These are phyloP conservation scores for Tolypocladium pustulatum DNA, from an alignment of 2,329 filamentous ascomycete species.

Conservation along the genomic window DNA sequence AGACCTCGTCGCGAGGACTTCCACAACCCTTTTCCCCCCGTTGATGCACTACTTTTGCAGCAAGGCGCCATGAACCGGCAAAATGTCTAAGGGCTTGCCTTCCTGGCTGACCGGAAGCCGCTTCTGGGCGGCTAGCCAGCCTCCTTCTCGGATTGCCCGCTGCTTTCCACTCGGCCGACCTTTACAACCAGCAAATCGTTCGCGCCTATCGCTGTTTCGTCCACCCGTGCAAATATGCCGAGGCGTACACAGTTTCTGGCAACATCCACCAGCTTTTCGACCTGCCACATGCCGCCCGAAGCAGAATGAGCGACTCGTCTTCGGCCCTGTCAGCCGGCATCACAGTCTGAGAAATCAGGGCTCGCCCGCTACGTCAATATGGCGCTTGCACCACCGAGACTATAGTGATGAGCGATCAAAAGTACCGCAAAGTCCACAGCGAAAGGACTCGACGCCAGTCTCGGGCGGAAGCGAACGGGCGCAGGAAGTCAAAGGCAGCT, in stretches of 20 bases:
- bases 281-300: not conserved
- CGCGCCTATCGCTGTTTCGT: not conserved
- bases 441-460: not conserved
- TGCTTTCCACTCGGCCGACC: not conserved
- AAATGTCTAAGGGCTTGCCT: constrained; percentile 29
- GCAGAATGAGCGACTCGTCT: not conserved
- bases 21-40: constrained; percentile 2
- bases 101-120: constrained; percentile 25
- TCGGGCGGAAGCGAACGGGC: not conserved
- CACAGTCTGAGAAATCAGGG: not conserved
- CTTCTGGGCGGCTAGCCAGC: constrained; percentile 17
- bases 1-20: not conserved
- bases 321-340: not conserved
- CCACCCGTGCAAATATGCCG: not conserved
- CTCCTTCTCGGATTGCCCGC: constrained; percentile 5
- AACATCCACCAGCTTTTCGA: not conserved
- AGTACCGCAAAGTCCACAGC: not conserved
- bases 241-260: not conserved
- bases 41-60: not conserved
- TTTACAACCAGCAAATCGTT: not conserved
- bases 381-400: not conserved
- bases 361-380: not conserved
- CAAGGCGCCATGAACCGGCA: constrained; percentile 26
- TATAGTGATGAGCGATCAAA: not conserved
- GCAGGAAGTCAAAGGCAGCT: not conserved